Percentiles rank a stretch among this genome's conserved stretches.
These are phyloP conservation scores for Gracilaria domingensis DNA, from an alignment of 23 red algal genomes.

Conservation along the genomic window DNA sequence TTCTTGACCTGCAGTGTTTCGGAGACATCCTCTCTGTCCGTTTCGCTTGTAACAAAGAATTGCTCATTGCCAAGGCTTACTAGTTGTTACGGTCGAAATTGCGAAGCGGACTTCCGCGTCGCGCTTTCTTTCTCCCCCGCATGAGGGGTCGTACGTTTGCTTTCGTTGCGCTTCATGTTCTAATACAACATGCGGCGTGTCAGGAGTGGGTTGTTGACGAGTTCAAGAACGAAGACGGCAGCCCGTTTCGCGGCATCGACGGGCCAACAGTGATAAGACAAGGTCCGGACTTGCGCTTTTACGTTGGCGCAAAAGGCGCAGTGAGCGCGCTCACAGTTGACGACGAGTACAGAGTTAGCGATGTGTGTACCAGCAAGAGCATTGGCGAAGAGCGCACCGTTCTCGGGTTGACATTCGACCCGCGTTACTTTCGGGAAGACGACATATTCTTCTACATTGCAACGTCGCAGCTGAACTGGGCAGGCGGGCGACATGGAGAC, in stretches of 20 bases:
- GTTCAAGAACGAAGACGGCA: slow-evolving; percentile 63
- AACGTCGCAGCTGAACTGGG: slow-evolving; percentile 58
- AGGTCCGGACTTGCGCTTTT: slow-evolving; percentile 62
- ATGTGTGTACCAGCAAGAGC: slow-evolving; percentile 57
- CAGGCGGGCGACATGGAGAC: slow-evolving; percentile 11
- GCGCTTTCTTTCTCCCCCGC: neutral
- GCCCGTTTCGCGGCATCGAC: slow-evolving; percentile 50
- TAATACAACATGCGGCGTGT: slow-evolving; percentile 1
- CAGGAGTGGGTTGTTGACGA: slow-evolving; percentile 55
- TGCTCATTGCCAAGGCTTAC: neutral
- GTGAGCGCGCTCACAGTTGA: slow-evolving; percentile 62
- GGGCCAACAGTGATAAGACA: slow-evolving; percentile 51
- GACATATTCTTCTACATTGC: slow-evolving; percentile 61
- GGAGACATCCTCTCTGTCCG: neutral
- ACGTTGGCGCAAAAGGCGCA: slow-evolving; percentile 53
- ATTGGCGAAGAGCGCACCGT: slow-evolving; percentile 58
- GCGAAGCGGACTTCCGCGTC: neutral
- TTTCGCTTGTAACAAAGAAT: neutral
- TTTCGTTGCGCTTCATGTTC: neutral
- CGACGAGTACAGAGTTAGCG: slow-evolving; percentile 40
- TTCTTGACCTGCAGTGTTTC: too few relatives aligned
- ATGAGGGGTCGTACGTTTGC: slow-evolving; percentile 3
- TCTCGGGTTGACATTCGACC: slow-evolving; percentile 66
- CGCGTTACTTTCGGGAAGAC: slow-evolving; percentile 41
- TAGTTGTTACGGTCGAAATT: neutral